phyloP scores from a whole-genome alignment of 768 basidiomycete species.

The Leccinum arenicola region DNA sequence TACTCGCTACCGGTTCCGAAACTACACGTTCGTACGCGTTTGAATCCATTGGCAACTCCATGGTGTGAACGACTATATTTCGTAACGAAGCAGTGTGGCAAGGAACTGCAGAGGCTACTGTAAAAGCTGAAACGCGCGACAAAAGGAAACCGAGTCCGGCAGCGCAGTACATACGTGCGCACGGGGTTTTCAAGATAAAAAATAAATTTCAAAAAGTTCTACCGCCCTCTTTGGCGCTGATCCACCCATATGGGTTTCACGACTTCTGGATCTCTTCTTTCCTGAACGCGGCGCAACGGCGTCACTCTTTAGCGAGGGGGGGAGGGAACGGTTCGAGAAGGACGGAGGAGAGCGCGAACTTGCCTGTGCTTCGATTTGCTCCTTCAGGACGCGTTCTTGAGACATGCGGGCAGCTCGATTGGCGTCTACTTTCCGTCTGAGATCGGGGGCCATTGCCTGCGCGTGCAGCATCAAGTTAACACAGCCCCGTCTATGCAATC shows the following conservation, averaged over 20 bases:
- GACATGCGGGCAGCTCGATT: slow-evolving; percentile 50
- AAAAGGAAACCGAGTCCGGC: neutral
- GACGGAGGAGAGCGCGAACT: slow-evolving; percentile 27
- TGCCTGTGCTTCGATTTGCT: slow-evolving; percentile 53
- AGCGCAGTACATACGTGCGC: neutral
- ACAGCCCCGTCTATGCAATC: neutral
- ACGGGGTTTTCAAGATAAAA: neutral
- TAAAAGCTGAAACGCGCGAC: neutral
- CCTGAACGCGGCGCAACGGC: slow-evolving; percentile 11
- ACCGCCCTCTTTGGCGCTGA: slow-evolving; percentile 16
- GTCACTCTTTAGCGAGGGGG: slow-evolving; percentile 4
- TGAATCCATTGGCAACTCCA: neutral
- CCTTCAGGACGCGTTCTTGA: slow-evolving; percentile 52
- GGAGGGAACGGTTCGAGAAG: slow-evolving; percentile 1
- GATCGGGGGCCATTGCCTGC: slow-evolving; percentile 63
- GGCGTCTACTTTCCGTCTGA: slow-evolving; percentile 61
- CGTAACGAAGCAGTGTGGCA: neutral
- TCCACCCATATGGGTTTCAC: slow-evolving; percentile 35
- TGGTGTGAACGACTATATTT: neutral
- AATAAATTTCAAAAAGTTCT: neutral
- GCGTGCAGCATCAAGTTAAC: slow-evolving; percentile 1
- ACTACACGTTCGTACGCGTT: neutral
- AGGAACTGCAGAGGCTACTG: neutral
- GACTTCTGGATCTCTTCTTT: slow-evolving; percentile 27
- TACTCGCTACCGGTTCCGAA: neutral